Conservation (phyloP, 345 rosid genomes). For the Boechera retrofracta region DNA sequence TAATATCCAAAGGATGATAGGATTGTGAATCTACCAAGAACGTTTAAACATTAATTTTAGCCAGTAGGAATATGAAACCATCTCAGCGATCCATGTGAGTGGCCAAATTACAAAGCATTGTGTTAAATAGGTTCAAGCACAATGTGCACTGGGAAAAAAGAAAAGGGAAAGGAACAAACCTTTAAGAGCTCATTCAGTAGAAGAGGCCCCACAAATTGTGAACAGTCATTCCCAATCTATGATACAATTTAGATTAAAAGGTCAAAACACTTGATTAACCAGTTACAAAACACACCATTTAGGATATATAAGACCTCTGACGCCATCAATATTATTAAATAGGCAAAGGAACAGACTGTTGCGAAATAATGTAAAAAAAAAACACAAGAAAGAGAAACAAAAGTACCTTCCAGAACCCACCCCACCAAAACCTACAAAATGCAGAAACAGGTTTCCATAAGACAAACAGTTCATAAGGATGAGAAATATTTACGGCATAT, state of each 20-base stretch:
- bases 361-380: neutral
- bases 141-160: neutral
- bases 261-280: slow-evolving; percentile 34
- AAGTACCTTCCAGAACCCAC: slow-evolving; percentile 98
- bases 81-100: slow-evolving; percentile 17
- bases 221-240: slow-evolving; percentile 90
- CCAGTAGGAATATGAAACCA: neutral
- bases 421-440: slow-evolving; percentile 91
- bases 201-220: slow-evolving; percentile 97
- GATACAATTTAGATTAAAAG: slow-evolving; percentile 18
- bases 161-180: slow-evolving; percentile 54
- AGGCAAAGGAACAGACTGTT: neutral
- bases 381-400: slow-evolving; percentile 21
- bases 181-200: slow-evolving; percentile 77
- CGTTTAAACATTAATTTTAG: slow-evolving; percentile 2
- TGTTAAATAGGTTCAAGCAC: slow-evolving; percentile 24
- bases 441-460: slow-evolving; percentile 33
- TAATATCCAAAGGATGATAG: slow-evolving; percentile 25
- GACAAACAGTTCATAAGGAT: slow-evolving; percentile 22
- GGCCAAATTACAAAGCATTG: neutral
- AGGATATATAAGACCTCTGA: slow-evolving; percentile 10
- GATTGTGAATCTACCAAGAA: slow-evolving; percentile 29
- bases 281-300: slow-evolving; percentile 19
- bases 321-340: slow-evolving; percentile 22
- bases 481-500: neutral